Evolutionary conservation across 306 rosid species (phyloP).

Genomic region (Cicer judaicum): DNA sequence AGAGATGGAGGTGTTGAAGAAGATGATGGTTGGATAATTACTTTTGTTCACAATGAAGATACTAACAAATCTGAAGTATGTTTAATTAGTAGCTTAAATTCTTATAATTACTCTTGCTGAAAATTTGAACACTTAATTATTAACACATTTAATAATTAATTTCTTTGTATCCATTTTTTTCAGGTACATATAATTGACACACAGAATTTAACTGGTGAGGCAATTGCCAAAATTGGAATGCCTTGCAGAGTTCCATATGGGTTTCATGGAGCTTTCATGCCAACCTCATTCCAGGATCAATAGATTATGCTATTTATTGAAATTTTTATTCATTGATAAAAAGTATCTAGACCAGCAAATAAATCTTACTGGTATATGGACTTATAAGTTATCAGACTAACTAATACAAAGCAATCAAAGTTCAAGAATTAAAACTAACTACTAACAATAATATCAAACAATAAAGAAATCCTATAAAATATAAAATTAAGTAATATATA

Average conservation of each 20-base stretch:
- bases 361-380: too few relatives aligned
- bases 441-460: too few relatives aligned
- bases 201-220: slow-evolving; percentile 50
- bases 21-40: slow-evolving; percentile 83
- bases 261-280: slow-evolving; percentile 74
- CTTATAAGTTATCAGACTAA: too few relatives aligned
- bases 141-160: neutral
- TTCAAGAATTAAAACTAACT: too few relatives aligned
- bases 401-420: too few relatives aligned
- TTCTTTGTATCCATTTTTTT: neutral
- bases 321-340: too few relatives aligned
- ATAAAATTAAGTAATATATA: too few relatives aligned
- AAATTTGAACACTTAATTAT: neutral
- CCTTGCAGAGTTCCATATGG: slow-evolving; percentile 81
- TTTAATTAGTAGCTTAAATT: slow-evolving; percentile 4
- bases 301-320: neutral
- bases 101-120: neutral
- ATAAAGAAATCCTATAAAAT: too few relatives aligned
- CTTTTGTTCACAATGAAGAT: slow-evolving; percentile 79
- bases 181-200: slow-evolving; percentile 69
- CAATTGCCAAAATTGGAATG: slow-evolving; percentile 60
- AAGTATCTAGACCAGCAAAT: too few relatives aligned
- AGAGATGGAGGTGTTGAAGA: slow-evolving; percentile 56
- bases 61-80: slow-evolving; percentile 56
- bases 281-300: slow-evolving; percentile 40